These are phyloP conservation scores for Taiozyma onychis DNA, from an alignment of 1,139 yeast species.

Conservation along the genomic window DNA sequence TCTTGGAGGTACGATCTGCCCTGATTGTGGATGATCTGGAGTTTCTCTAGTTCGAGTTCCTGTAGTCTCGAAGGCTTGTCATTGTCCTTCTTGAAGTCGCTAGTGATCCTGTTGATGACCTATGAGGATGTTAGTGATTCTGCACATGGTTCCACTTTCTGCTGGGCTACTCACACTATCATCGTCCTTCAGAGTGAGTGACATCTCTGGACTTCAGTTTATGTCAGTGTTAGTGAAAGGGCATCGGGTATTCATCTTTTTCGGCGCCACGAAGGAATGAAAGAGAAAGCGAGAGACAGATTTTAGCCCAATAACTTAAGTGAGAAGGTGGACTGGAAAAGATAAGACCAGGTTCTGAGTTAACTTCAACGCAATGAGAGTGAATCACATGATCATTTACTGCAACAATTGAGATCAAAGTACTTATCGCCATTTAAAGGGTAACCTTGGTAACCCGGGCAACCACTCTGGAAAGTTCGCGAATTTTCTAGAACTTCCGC, in stretches of 20 bases:
- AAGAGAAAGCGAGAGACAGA: not conserved
- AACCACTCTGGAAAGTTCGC: slow-evolving; percentile 1
- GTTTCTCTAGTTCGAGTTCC: slow-evolving; percentile 31
- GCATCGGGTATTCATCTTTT: not conserved
- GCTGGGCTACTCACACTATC: slow-evolving; percentile 12
- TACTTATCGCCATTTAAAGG: too few relatives aligned
- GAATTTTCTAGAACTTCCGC: slow-evolving; percentile 3
- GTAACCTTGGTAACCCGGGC: not conserved
- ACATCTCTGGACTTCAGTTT: slow-evolving; percentile 6
- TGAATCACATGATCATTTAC: too few relatives aligned
- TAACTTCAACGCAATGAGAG: too few relatives aligned
- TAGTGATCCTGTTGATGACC: slow-evolving; percentile 18
- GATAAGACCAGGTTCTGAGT: too few relatives aligned
- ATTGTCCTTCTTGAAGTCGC: slow-evolving; percentile 19
- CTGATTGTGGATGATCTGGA: slow-evolving; percentile 35
- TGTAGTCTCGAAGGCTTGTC: slow-evolving; percentile 18
- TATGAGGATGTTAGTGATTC: not conserved
- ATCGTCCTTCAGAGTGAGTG: slow-evolving; percentile 15
- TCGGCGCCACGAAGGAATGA: not conserved
- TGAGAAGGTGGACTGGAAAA: too few relatives aligned
- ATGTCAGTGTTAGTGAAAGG: not conserved
- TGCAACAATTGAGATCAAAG: too few relatives aligned
- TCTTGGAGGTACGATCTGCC: slow-evolving; percentile 36
- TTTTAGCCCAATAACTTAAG: too few relatives aligned
- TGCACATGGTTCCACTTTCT: not conserved